These are phyloP conservation scores for Pleurotus cornucopiae DNA, from an alignment of 768 basidiomycete genomes.

Conservation along the genomic window DNA sequence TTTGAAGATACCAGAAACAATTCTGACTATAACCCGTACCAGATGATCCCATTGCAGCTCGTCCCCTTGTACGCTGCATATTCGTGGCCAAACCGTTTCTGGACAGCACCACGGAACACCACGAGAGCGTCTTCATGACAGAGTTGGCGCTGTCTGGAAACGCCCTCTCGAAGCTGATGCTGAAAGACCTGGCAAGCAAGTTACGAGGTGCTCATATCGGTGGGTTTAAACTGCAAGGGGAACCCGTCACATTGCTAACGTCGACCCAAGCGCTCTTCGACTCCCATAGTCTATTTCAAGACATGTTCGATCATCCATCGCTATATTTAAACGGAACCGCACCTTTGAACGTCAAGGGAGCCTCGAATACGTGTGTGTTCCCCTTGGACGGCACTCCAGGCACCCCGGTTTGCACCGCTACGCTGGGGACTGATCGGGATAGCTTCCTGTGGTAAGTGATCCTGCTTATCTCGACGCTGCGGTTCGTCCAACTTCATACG, in stretches of 20 bases:
- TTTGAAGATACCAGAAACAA: too few relatives aligned
- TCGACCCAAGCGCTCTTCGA: constrained; percentile 32
- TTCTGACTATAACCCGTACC: background rate
- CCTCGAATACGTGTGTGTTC: constrained; percentile 24
- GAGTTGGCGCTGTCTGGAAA: constrained; percentile 33
- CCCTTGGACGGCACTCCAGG: constrained; percentile 20
- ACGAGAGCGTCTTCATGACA: constrained; percentile 35
- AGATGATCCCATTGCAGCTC: constrained; percentile 39
- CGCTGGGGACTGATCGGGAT: constrained; percentile 41
- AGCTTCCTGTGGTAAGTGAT: constrained; percentile 56
- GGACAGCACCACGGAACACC: constrained; percentile 28
- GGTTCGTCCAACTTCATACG: too few relatives aligned
- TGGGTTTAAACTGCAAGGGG: constrained; percentile 14
- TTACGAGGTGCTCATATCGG: constrained; percentile 41
- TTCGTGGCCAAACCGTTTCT: constrained; percentile 31
- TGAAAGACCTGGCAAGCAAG: constrained; percentile 25
- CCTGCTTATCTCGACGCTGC: too few relatives aligned
- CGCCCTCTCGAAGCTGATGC: constrained; percentile 28
- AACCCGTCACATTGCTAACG: background rate
- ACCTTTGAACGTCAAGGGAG: constrained; percentile 41
- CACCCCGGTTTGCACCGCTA: constrained; percentile 29
- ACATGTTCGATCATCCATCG: constrained; percentile 32
- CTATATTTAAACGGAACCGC: constrained; percentile 47
- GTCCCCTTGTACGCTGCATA: constrained; percentile 27
- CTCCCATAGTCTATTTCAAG: constrained; percentile 37